phyloP scores from a whole-genome alignment of 306 rosid species.

The Lathyrus aphaca region DNA sequence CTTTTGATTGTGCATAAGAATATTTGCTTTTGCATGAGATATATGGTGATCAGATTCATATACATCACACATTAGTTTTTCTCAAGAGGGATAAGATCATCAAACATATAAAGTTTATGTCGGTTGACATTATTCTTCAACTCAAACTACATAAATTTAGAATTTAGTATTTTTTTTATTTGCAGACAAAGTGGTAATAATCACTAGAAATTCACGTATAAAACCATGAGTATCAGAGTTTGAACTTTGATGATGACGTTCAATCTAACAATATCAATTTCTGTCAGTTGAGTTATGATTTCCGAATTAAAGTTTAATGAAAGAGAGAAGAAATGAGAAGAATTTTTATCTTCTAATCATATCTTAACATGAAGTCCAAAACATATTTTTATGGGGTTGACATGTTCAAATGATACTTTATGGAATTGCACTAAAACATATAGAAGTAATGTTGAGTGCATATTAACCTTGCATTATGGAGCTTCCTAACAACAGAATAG shows the following conservation, averaged over 20 bases:
- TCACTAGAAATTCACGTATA: no score
- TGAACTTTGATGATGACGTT: no score
- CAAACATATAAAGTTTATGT: not conserved
- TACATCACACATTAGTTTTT: constrained; percentile 19
- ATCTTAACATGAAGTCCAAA: constrained; percentile 28
- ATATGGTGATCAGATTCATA: constrained; percentile 43
- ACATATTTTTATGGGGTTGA: constrained; percentile 23
- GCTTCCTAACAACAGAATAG: constrained; percentile 33
- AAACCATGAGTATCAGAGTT: no score
- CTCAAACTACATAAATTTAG: not conserved
- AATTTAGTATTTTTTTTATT: not conserved
- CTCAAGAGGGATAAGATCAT: constrained; percentile 24
- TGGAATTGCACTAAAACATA: constrained; percentile 4
- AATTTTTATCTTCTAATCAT: constrained; percentile 7
- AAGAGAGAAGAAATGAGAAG: no score
- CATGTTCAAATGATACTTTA: constrained; percentile 6
- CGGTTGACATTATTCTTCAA: not conserved
- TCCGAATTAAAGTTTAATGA: no score
- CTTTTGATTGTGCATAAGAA: constrained; percentile 48
- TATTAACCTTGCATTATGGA: constrained; percentile 31
- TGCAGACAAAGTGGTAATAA: no score
- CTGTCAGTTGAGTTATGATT: no score
- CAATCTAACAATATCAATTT: no score
- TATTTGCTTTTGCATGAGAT: constrained; percentile 50
- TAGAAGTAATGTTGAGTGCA: not conserved